Conservation (phyloP, 2,329 filamentous ascomycete species). For the Tolypocladium paradoxum region DNA sequence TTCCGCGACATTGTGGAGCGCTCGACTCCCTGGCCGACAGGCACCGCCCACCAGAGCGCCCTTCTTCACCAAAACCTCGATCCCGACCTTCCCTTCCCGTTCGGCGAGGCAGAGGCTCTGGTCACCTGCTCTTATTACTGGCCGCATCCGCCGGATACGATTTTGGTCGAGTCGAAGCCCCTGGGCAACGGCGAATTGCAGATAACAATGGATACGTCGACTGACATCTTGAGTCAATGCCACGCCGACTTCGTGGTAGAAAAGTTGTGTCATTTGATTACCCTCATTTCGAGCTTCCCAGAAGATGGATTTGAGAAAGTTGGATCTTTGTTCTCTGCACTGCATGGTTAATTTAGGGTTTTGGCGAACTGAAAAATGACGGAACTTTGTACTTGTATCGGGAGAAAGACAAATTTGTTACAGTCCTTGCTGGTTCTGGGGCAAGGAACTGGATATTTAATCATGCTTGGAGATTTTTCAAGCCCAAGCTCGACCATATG, state of each 20-base stretch:
- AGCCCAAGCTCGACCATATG: background rate
- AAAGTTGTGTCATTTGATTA: background rate
- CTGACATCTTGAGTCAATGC: background rate
- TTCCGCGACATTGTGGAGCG: constrained; percentile 13
- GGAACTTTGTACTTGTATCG: background rate
- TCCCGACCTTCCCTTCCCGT: constrained; percentile 40
- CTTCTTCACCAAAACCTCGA: constrained; percentile 45
- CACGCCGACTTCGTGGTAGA: constrained; percentile 1
- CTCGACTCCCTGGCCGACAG: constrained; percentile 10
- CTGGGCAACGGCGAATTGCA: background rate
- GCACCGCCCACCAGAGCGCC: constrained; percentile 21
- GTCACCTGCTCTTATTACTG: constrained; percentile 4
- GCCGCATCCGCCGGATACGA: constrained; percentile 5
- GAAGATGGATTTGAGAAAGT: background rate
- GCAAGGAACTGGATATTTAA: background rate
- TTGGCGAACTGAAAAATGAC: background rate
- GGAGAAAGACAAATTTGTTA: background rate
- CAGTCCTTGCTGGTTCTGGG: background rate
- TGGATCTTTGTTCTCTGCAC: background rate
- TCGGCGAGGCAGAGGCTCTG: constrained; percentile 14
- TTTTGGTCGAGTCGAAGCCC: constrained; percentile 3
- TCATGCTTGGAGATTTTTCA: background rate
- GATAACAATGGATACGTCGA: constrained; percentile 4
- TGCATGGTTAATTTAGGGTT: background rate
- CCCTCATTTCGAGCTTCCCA: background rate